Evolutionary conservation across 1,284 basidiomycete genomes (phyloP), one percentile per base, ranked within the genome.

Genomic region (Ceratobasidium sp.): DNA sequence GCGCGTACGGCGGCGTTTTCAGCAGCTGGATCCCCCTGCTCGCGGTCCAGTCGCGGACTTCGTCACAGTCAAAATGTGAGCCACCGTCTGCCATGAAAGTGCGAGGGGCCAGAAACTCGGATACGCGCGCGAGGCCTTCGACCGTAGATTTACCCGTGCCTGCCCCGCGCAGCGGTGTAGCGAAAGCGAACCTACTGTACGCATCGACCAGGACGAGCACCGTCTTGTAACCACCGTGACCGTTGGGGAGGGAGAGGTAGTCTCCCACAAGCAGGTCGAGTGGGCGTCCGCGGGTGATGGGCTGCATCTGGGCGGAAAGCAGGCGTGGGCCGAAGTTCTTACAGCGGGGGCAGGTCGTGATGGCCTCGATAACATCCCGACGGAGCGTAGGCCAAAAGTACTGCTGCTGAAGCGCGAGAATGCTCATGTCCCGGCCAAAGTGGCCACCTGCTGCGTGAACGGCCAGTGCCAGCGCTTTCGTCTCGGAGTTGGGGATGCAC

Each of bases 11-110:
- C 0, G 83, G 75, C 0, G 80, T 77, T 0, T 81, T 74, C 0
- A 82, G 76, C 1, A 77, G 73, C 8, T 79, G 73, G 2, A 79
- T 78, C 0, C 45, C 24, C 15, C 24, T 2, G 15, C 22, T 9
- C n/a, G 17, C 44, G 3, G 84, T 85, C 62, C 80, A 82, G 1
- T 76, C 77, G 0, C 54, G 8, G 0, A 86, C 81, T 0, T 81
- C 79, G 0, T 81, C 69, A 72, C 82, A 83, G 31, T 83, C 78
- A 76, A 86, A 86, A 59, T 86, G 83, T 0, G 78, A 77, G 0
- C 85, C 83, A 0, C 84, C 81, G 41, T 86, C 84, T 0, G 81
- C 78, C 82, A 85, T 84, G 76, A 85, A 79, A 0, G 78, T 79
- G n/a, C 85, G 81, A 0, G 81, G 75, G 7, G 50, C 56, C 27